Base-by-base conservation (phyloP, 2,329 filamentous ascomycete species). In the Pseudocercospora cruenta region DNA sequence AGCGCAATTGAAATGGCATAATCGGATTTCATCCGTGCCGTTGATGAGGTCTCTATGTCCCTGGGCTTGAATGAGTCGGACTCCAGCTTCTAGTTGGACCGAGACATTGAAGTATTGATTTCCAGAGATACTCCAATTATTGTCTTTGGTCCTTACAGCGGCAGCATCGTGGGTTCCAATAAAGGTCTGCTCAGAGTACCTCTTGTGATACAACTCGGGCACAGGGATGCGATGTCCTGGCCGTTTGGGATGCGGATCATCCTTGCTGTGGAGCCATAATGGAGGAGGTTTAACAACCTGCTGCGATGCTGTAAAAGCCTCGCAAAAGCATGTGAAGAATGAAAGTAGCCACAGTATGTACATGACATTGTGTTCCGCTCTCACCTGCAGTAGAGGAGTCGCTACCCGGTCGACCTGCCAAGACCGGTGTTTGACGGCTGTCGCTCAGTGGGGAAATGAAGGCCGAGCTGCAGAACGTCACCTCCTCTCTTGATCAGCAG, bases 141-240 rank as follows among this genome's bases (percentile, higher is more conserved):
- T 76, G 4, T 75, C 68, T 45, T 66, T 55, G 1, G 65, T 74
- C 24, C 72, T 60, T 75, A 91, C 90, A 45, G 88, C 87, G 39
- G 87, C 84, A 9, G 85, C 85, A 78, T 91, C 85, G 77, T 91
- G 89, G 4, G 88, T 82, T n/a, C 88, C 89, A 24, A 88, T 79
- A 67, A 87, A 85, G 12, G 85, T 85, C 62, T 90, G 77, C 33
- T 88, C 82, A 60, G 87, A 87, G 77, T 89, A 90, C 28, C 76
- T 78, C 31, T 84, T 83, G 60, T 76, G 72, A 77, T 87, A 90
- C 62, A 87, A 84, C 49, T 82, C 82, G 1, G 82, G 71, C 7
- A 72, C 62, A 16, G 70, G 68, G 12, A 58, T 62, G 6, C 71
- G 63, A 9, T 55, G 36, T 8, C 67, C 64, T 26, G 71, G 71